Evolutionary conservation across 2,329 filamentous ascomycete species (phyloP).

Genomic region (Ophiostoma piceae): DNA sequence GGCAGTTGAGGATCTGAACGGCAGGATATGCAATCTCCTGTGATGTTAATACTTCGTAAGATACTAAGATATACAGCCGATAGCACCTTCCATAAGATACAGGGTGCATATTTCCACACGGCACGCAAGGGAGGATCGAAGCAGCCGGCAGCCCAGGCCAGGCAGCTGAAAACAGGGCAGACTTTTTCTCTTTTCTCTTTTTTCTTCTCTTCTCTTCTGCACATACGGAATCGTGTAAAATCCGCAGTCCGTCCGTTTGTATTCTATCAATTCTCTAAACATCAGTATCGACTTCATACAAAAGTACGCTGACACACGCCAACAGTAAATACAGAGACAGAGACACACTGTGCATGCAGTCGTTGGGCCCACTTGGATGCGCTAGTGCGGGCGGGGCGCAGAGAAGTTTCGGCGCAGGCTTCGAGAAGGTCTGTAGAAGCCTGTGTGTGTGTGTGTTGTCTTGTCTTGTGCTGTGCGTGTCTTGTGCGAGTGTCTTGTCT

Average conservation of each 20-base stretch:
- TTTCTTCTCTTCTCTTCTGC: too few relatives aligned
- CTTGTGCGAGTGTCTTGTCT: neutral
- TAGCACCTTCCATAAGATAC: too few relatives aligned
- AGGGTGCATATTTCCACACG: neutral
- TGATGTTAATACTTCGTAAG: too few relatives aligned
- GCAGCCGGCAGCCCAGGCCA: neutral
- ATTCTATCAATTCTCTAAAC: neutral
- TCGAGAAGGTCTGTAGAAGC: constrained; percentile 34
- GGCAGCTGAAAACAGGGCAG: neutral
- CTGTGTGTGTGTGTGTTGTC: neutral
- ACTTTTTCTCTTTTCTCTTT: too few relatives aligned
- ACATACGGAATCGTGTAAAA: neutral
- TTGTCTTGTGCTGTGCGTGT: neutral
- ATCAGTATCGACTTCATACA: neutral
- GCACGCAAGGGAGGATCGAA: neutral
- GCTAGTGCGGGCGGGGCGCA: constrained; percentile 18
- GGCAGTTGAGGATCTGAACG: too few relatives aligned
- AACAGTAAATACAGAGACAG: neutral
- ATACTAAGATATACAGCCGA: too few relatives aligned
- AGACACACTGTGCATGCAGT: constrained; percentile 7
- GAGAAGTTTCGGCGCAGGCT: constrained; percentile 31
- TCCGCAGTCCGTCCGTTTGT: neutral
- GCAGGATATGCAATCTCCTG: too few relatives aligned
- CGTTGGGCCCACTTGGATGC: constrained; percentile 17
- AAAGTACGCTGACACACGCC: constrained; percentile 4